Evolutionary conservation across 2,329 filamentous ascomycete genomes (phyloP), one percentile per base, ranked within the genome.

Genomic region (Sphaerulina vaccinii): DNA sequence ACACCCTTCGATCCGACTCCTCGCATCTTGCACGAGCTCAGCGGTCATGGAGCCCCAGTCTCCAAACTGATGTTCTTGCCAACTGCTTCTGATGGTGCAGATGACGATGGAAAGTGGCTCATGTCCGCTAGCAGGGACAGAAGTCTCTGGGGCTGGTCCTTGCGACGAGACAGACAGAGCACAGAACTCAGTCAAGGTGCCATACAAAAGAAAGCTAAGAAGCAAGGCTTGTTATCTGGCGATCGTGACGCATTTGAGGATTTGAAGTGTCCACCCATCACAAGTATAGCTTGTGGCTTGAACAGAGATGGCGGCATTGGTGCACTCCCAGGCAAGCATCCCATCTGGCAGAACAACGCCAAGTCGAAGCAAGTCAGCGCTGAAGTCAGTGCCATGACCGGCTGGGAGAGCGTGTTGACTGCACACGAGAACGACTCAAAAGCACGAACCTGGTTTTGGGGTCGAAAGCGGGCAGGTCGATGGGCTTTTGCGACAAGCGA

Each of bases 391-490:
- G 81, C 84, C 41, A 84, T 84, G 75, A 96, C 91, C 2, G 93
- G 93, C 1, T 99, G 93, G 93, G 95, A 99, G 70, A 96, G 92
- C 66, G 85, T 99, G 5, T 83, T 99, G 2, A 99, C 93, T 3
- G 92, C 90, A 8, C 95, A 99, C 68, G 86, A 86, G 65, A 83
- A 86, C 45, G 92, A 97, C 65, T 80, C 84, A 38, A 88, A 82
- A 66, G 93, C 90, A 15, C 83, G 93, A 47, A 97, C 93, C 1
- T 99, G 93, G 93, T 96, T 96, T 72, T 97, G 93, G 91, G 93
- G 92, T 5, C 85, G 90, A 51, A 96, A 95, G 72, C 85, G 87
- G 63, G 91, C 93, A 42, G 93, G 93, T 9, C 81, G 93, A 57
- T 99, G 93, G 93, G 86, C 88, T 0, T 89, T 99, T 61, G 84